A percentile compares a stretch with the other conserved stretches of the same genome.
Evolutionary conservation across 2,329 filamentous ascomycete genomes (phyloP).

Genomic region (Stagonosporopsis cucurbitacearum): DNA sequence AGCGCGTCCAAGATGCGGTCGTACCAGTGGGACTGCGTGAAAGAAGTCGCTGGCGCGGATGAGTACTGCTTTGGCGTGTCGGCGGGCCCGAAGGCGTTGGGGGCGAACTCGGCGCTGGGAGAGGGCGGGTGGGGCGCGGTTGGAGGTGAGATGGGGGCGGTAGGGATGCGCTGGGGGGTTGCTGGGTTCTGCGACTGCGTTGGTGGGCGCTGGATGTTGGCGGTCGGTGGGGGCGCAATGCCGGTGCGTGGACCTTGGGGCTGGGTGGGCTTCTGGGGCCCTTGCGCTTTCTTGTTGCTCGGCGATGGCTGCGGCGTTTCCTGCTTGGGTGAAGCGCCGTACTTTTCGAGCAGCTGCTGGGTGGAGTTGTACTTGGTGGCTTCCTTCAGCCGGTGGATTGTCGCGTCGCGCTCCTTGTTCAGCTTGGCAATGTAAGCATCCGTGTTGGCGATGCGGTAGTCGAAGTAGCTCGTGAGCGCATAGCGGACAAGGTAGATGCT

Average conservation of each 20-base stretch:
- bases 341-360: conserved; percentile 90
- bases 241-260: conserved; percentile 56
- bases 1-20: conserved; percentile 91
- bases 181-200: conserved; percentile 37
- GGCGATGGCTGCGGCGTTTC: conserved; percentile 50
- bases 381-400: conserved; percentile 92
- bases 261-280: conserved; percentile 34
- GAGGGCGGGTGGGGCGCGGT: conserved; percentile 29
- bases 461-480: conserved; percentile 73
- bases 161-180: conserved; percentile 33
- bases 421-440: conserved; percentile 74
- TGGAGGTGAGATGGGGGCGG: conserved; percentile 27
- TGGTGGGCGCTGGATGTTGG: conserved; percentile 62
- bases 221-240: conserved; percentile 67
- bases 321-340: conserved; percentile 66
- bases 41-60: conserved; percentile 45
- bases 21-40: conserved; percentile 77
- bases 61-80: conserved; percentile 42
- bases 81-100: conserved; percentile 66
- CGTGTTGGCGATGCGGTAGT: conserved; percentile 76
- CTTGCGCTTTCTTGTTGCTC: conserved; percentile 40
- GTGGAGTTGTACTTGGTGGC: conserved; percentile 97
- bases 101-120: conserved; percentile 70
- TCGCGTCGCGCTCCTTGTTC: conserved; percentile 79
- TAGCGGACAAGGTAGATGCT: conserved; percentile 83